Conservation (phyloP, 345 rosid species). For the Eucalyptus fibrosa region DNA sequence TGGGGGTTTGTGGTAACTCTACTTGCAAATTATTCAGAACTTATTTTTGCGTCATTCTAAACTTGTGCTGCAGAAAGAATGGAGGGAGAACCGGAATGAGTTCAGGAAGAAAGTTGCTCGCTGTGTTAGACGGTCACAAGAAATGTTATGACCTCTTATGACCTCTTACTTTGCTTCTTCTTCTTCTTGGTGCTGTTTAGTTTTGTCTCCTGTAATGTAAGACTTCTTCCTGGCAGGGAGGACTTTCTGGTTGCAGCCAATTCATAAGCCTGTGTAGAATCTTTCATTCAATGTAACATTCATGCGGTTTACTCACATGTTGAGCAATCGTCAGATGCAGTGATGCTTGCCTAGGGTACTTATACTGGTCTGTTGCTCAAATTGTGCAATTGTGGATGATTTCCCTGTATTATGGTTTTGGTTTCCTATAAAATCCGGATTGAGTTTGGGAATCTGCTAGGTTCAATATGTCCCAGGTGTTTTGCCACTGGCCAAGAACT, state of each 20-base stretch:
- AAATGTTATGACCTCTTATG: slow-evolving; percentile 46
- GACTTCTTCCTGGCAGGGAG: neutral
- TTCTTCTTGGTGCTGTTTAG: neutral
- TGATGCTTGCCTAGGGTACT: neutral
- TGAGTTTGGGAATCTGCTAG: neutral
- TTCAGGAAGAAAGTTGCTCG: slow-evolving; percentile 80
- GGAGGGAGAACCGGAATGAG: slow-evolving; percentile 71
- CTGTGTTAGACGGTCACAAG: slow-evolving; percentile 79
- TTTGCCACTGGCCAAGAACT: neutral
- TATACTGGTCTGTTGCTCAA: neutral
- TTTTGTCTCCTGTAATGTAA: neutral
- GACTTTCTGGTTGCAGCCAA: neutral
- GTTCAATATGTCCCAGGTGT: neutral
- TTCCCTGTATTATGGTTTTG: neutral
- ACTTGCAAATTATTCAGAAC: neutral
- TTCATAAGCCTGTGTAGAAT: neutral
- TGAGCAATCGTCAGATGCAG: neutral
- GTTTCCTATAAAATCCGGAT: neutral
- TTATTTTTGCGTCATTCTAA: neutral
- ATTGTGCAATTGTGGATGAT: neutral
- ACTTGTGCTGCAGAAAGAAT: slow-evolving; percentile 45
- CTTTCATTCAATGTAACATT: neutral
- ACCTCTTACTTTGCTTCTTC: neutral
- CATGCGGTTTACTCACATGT: neutral
- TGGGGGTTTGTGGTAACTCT: neutral